These are phyloP conservation scores for Epichloe glyceriae DNA, from an alignment of 2,329 filamentous ascomycete species.

Conservation along the genomic window DNA sequence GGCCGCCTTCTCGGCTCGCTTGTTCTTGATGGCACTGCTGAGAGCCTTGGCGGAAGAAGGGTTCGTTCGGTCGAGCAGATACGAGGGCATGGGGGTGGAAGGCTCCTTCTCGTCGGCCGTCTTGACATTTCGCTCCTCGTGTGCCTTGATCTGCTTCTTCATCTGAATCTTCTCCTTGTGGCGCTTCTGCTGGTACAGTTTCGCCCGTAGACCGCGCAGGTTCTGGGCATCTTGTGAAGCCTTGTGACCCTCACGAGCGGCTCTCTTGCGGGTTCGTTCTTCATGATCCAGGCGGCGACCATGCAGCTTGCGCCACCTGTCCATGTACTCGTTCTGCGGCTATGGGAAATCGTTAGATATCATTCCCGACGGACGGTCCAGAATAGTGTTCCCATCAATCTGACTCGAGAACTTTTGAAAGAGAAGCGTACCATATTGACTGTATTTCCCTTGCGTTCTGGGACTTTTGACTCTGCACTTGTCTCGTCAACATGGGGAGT, in stretches of 20 bases:
- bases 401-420: neutral
- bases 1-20: slow-evolving; percentile 84
- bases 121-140: slow-evolving; percentile 95
- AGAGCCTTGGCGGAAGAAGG: slow-evolving; percentile 53
- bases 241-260: slow-evolving; percentile 81
- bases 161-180: slow-evolving; percentile 98
- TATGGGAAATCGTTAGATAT: slow-evolving; percentile 19
- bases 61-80: slow-evolving; percentile 74
- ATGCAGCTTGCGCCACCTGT: slow-evolving; percentile 50
- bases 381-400: no score
- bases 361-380: neutral
- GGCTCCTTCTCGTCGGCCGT: slow-evolving; percentile 68
- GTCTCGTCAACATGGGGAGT: neutral
- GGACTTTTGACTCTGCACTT: neutral
- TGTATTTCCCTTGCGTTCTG: neutral
- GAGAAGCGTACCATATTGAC: slow-evolving; percentile 5
- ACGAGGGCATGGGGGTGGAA: slow-evolving; percentile 74
- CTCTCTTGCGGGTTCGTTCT: slow-evolving; percentile 75
- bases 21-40: slow-evolving; percentile 85
- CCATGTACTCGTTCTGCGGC: slow-evolving; percentile 73
- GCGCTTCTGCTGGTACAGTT: slow-evolving; percentile 85
- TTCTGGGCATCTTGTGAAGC: slow-evolving; percentile 85
- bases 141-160: slow-evolving; percentile 84
- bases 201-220: slow-evolving; percentile 79
- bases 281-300: slow-evolving; percentile 60